Evolutionary conservation across 352 stramenopile species (phyloP), one percentile per base, ranked within the genome.

Genomic region (Phytophthora pistaciae): DNA sequence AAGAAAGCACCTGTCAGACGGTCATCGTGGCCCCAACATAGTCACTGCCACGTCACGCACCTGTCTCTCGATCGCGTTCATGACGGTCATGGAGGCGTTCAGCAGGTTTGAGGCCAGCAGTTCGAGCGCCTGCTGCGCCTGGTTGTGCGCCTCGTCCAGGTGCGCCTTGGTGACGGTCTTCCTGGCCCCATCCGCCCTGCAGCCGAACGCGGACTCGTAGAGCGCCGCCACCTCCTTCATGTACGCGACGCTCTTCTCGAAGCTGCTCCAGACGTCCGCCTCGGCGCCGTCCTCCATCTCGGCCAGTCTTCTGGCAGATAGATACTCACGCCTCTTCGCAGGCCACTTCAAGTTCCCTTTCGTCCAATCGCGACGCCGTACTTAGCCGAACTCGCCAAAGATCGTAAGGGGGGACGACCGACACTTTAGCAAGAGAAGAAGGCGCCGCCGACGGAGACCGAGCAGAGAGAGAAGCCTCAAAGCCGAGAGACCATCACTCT

Each of bases 101-200:
- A 91, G 63, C 38, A 91, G 25, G 50, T 90, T 91, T 10, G 82
- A 85, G n/a, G 80, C 80, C 13, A 90, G 76, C 36, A 91, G 64
- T 57, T 90, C 81, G 8, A 91, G 64, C 8, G 75, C 83, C 56
- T 91, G 75, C 23, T 80, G 76, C 13, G 82, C 70, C 55, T 91
- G 84, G 6, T 74, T 67, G 54, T 80, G 80, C 21, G 75, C 82
- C 42, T 82, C 76, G 29, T 87, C 64, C 61, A 90, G 23, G 31
- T 84, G 81, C 31, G 70, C 48, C 56, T 78, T 75, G 3, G 79
- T 75, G 60, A 79, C 54, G 20, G 56, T 58, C 63, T 85, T 82
- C 52, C 54, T 56, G 54, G 49, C 16, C 1, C 33, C 46, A 7
- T 64, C 56, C 10, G 59, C 48, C 14, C 38, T 57, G 44, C 60